Base-by-base conservation (phyloP, 257 asterid species). In the Petrea volubilis region DNA sequence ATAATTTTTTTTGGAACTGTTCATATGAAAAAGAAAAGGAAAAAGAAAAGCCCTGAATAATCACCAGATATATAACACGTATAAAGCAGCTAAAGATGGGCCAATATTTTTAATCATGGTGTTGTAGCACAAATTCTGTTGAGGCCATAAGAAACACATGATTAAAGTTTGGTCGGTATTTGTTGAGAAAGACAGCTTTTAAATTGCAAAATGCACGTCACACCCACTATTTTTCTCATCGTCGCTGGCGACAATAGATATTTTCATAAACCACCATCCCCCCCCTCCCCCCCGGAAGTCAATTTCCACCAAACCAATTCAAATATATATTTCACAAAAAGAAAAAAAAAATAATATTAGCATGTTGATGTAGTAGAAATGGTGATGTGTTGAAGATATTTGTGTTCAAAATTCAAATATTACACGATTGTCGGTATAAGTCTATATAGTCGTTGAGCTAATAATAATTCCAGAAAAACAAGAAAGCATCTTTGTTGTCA, bases 131-230 rank as follows among this genome's bases (percentile, higher is more conserved):
- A 40, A 51, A 63, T 53, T 72, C 38, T 11, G 23, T 34, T 38
- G 63, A 51, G 51, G 27, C 51, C 56, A 18, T 58, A 18, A 47
- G 60, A 60, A 46, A 51, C 56, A 62, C 70, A 31, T 23, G 68
- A 44, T 57, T 23, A 31, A 57, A 65, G 68, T 74, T n/a, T 66
- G 68, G 71, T 72, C 58, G 31, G 53, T 62, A n/a, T 25, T 67
- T 47, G 38, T 10, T n/a, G 77, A 72, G 27, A 62, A 52, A 62
- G 71, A 73, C 77, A 72, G 28, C 71, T 14, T 51, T 33, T 59
- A 9, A 46, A n/a, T 43, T 17, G 67, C 49, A 27, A 31, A 49
- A 49, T 9, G 51, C 13, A 24, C 23, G 52, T 21, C 72, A 14
- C 51, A 13, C 38, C 49, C 57, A 63, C 40, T 24, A 15, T 43